Evolutionary conservation across 352 stramenopile species (phyloP), one percentile per base, ranked within the genome.

Genomic region (Globisporangium carolinianum): DNA sequence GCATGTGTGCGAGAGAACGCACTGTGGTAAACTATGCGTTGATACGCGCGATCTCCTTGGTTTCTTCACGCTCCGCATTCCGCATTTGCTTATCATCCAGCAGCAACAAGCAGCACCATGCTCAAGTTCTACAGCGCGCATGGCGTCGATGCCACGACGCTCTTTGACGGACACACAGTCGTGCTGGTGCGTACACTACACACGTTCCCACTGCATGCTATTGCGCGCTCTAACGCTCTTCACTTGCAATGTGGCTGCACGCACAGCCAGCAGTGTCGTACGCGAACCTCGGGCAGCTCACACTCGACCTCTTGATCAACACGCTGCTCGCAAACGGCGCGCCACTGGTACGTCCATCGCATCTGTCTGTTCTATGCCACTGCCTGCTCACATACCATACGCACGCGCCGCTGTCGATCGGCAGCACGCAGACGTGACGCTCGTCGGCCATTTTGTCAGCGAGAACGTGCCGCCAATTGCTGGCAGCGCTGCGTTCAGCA

Each of bases 281-380:
- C 57, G 83, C 79, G n/a, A 94, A 94, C 61, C 56, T 94, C 39
- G 83, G 83, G 18, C 83, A 94, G 63, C 60, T 94, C 58, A 77
- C 77, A 18, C 60, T 91, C n/a, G 83, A 91, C 63, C 69, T 91
- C 37, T 38, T 88, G 41, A 63, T 90, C 64, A 94, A 90, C 63
- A 89, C 81, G 60, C 62, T 90, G 46, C 68, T 93, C 17, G 67
- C 73, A 49, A 69, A 76, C 42, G 78, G 68, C 32, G 17, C 72
- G 18, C 60, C 45, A 48, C 79, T 78, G 51, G 79, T 87, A 71
- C 63, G 72, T 46, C 46, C 6, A 43, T 60, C 6, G 12, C 42
- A 11, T 55, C 15, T 14, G 6, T 55, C 10, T 4, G 9, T 54
- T 38, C 1, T 36, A 10, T 51, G 8, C 12, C 3, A 37, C 12